Conservation (phyloP, 768 basidiomycete genomes). For the Tricholoma bakamatsutake region DNA sequence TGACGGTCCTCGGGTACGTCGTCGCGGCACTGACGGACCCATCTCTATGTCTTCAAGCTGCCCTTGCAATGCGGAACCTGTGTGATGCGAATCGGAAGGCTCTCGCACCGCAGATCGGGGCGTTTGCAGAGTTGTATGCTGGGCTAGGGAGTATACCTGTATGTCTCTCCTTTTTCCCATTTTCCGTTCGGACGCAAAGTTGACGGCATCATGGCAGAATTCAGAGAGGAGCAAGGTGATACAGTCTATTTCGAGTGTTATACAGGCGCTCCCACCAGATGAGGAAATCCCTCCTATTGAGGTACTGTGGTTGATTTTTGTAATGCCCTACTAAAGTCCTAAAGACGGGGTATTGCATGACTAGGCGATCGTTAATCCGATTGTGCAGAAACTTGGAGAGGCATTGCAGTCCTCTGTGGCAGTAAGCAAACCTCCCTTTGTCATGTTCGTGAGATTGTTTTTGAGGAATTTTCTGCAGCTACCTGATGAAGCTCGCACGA, state of each 20-base stretch:
- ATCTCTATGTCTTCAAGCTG: conserved; percentile 61
- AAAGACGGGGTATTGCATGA: neutral
- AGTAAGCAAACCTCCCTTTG: conserved; percentile 29
- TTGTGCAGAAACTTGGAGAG: conserved; percentile 62
- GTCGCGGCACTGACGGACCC: conserved; percentile 65
- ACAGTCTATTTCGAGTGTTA: conserved; percentile 89
- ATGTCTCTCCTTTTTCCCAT: conserved; percentile 17
- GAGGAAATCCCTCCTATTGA: conserved; percentile 77
- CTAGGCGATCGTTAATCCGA: conserved; percentile 71
- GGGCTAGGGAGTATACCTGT: conserved; percentile 72
- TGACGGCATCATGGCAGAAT: conserved; percentile 39
- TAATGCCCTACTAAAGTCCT: neutral
- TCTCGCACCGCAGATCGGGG: conserved; percentile 75
- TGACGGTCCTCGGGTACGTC: conserved; percentile 64
- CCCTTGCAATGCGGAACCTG: conserved; percentile 75
- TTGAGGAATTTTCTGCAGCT: conserved; percentile 34
- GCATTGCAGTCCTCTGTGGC: conserved; percentile 49
- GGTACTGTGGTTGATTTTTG: conserved; percentile 29
- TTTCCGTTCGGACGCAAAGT: neutral
- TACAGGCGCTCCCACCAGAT: conserved; percentile 78
- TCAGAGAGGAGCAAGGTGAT: conserved; percentile 87
- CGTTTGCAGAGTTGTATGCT: conserved; percentile 81
- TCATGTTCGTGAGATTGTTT: neutral
- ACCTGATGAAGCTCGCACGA: conserved; percentile 63
- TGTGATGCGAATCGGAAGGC: conserved; percentile 88